These are phyloP conservation scores for Fomitopsis palustris DNA, from an alignment of 1,284 basidiomycete genomes.

Conservation along the genomic window DNA sequence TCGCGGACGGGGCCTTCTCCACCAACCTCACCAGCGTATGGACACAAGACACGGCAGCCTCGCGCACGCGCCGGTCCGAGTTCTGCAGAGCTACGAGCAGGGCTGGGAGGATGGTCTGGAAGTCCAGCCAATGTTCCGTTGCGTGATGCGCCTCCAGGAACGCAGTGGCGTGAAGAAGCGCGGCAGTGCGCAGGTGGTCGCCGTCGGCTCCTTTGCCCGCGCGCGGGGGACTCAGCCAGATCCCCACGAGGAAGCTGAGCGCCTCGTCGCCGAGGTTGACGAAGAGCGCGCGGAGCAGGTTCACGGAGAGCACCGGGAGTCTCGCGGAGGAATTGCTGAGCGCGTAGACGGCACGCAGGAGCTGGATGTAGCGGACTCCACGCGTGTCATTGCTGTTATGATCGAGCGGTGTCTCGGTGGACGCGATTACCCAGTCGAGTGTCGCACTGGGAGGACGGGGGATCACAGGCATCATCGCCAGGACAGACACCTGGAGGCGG, in stretches of 20 bases:
- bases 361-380: slow-evolving; percentile 44
- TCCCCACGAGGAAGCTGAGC: slow-evolving; percentile 77
- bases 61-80: slow-evolving; percentile 47
- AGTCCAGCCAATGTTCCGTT: slow-evolving; percentile 61
- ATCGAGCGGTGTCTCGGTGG: slow-evolving; percentile 6
- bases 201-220: slow-evolving; percentile 18
- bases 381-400: slow-evolving; percentile 19
- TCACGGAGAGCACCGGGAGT: slow-evolving; percentile 44
- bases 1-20: slow-evolving; percentile 42
- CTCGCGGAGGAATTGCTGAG: slow-evolving; percentile 53
- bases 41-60: slow-evolving; percentile 66
- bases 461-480: slow-evolving; percentile 46
- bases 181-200: slow-evolving; percentile 36
- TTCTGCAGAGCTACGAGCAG: slow-evolving; percentile 68
- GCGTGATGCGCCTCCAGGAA: slow-evolving; percentile 73
- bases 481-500: slow-evolving; percentile 53
- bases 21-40: slow-evolving; percentile 41
- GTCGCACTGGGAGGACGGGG: slow-evolving; percentile 38
- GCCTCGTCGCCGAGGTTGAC: slow-evolving; percentile 65
- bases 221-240: slow-evolving; percentile 43
- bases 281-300: slow-evolving; percentile 67
- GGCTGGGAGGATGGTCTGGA: slow-evolving; percentile 84
- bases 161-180: slow-evolving; percentile 66
- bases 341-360: slow-evolving; percentile 61
- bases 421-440: slow-evolving; percentile 46